Conservation (phyloP, 768 basidiomycete genomes). For the Psilocybe sp. region DNA sequence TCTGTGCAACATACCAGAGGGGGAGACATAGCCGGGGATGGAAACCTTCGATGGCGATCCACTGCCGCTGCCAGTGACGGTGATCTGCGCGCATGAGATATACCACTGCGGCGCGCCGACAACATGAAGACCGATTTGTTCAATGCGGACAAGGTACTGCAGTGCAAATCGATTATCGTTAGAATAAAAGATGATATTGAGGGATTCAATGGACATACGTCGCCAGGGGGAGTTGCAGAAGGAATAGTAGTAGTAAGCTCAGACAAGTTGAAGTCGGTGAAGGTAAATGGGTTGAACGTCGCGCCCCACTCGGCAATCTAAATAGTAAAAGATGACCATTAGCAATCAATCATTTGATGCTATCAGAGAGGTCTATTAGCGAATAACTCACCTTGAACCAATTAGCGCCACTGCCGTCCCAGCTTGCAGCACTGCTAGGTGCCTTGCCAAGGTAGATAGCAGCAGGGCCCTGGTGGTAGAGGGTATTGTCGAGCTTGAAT, state of each 20-base stretch:
- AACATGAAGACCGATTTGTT: constrained; percentile 45
- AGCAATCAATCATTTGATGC: background rate
- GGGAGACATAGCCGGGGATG: constrained; percentile 46
- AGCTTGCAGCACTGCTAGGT: constrained; percentile 35
- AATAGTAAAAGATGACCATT: constrained; percentile 13
- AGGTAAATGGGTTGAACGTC: constrained; percentile 35
- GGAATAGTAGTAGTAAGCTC: constrained; percentile 41
- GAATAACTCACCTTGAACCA: constrained; percentile 45
- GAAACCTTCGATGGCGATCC: constrained; percentile 43
- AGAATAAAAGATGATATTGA: background rate
- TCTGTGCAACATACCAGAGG: constrained; percentile 24
- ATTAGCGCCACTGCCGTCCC: constrained; percentile 45
- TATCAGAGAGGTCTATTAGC: too few relatives aligned
- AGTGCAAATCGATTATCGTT: background rate
- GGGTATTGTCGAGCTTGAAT: constrained; percentile 34
- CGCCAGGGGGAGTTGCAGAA: constrained; percentile 36
- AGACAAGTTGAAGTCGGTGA: constrained; percentile 25
- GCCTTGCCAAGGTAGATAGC: constrained; percentile 49
- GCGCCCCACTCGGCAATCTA: constrained; percentile 41
- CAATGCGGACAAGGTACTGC: constrained; percentile 44
- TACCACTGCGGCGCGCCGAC: constrained; percentile 44
- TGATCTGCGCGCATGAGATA: constrained; percentile 48
- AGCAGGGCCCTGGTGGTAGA: constrained; percentile 43
- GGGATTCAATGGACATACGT: constrained; percentile 20
- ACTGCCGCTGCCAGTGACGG: constrained; percentile 38